phyloP scores from a whole-genome alignment of 139 green algal species.

The Tetradesmus lagerheimii region DNA sequence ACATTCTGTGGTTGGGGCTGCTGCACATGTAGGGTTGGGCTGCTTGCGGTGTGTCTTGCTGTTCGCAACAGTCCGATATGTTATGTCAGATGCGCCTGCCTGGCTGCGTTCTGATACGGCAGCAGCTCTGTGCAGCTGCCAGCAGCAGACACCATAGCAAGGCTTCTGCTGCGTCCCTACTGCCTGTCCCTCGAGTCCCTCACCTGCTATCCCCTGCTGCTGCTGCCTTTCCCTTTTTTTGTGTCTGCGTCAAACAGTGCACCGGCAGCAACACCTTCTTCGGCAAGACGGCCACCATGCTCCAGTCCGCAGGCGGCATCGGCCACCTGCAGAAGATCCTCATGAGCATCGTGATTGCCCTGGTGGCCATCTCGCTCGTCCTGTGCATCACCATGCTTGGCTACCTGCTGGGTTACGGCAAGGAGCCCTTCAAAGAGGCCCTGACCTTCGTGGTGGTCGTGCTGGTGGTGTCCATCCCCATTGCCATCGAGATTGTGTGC shows the following conservation, averaged over 20 bases:
- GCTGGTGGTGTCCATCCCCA: slow-evolving; percentile 82
- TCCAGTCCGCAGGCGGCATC: slow-evolving; percentile 68
- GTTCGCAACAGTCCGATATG: too few relatives aligned
- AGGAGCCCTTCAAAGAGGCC: slow-evolving; percentile 64
- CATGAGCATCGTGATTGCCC: slow-evolving; percentile 78
- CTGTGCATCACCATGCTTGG: slow-evolving; percentile 77
- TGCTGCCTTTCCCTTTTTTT: not conserved
- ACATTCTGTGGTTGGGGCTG: too few relatives aligned
- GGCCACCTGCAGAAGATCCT: slow-evolving; percentile 86
- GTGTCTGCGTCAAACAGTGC: slow-evolving; percentile 50
- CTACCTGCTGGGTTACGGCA: slow-evolving; percentile 70
- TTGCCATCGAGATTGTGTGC: slow-evolving; percentile 84
- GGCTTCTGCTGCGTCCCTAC: too few relatives aligned
- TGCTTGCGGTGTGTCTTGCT: too few relatives aligned
- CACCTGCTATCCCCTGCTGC: not conserved
- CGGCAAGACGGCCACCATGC: slow-evolving; percentile 87
- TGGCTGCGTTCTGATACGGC: not conserved
- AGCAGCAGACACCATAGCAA: too few relatives aligned
- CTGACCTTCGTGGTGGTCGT: slow-evolving; percentile 86
- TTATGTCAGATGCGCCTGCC: too few relatives aligned
- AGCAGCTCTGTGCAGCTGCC: not conserved
- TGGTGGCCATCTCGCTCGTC: slow-evolving; percentile 74
- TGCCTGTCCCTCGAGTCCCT: too few relatives aligned
- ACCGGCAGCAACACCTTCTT: slow-evolving; percentile 89
- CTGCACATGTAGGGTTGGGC: too few relatives aligned